A percentile compares a stretch with the other conserved stretches of the same genome.
phyloP scores from a whole-genome alignment of 352 stramenopile species.

The Globisporangium emineosum region DNA sequence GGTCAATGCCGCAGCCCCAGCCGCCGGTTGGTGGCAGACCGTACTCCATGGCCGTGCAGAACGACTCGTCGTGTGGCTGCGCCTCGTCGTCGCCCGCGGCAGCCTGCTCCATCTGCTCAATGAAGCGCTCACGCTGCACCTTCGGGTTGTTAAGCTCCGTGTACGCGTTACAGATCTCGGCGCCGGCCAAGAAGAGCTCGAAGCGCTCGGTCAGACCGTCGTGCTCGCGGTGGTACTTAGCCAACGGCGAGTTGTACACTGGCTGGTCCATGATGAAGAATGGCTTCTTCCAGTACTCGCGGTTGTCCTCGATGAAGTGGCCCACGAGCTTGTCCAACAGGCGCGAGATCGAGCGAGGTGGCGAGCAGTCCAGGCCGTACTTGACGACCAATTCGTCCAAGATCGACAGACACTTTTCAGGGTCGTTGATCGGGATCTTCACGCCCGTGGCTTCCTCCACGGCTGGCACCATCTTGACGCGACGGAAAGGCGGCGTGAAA shows the following conservation, averaged over 20 bases:
- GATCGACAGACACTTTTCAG: conserved; percentile 50
- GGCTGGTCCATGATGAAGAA: conserved; percentile 99
- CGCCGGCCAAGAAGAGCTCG: conserved; percentile 96
- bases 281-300: conserved; percentile 90
- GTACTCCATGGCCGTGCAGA: conserved; percentile 94
- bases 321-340: conserved; percentile 88
- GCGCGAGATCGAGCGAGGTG: conserved; percentile 69
- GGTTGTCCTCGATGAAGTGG: conserved; percentile 88
- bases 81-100: conserved; percentile 80
- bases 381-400: conserved; percentile 71
- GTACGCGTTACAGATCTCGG: conserved; percentile 99
- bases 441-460: conserved; percentile 70
- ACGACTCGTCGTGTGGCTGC: conserved; percentile 94
- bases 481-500: conserved; percentile 93
- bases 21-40: conserved; percentile 97
- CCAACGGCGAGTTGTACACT: conserved; percentile 96
- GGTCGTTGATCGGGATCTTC: conserved; percentile 69
- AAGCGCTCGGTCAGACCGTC: conserved; percentile 96
- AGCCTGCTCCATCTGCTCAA: conserved; percentile 79
- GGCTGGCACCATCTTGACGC: conserved; percentile 91
- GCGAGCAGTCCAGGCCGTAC: conserved; percentile 67
- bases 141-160: conserved; percentile 98
- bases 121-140: conserved; percentile 81
- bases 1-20: conserved; percentile 97
- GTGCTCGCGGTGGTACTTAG: conserved; percentile 95